phyloP scores from a whole-genome alignment of 2,329 filamentous ascomycete genomes.

The Aureobasidium musti region DNA sequence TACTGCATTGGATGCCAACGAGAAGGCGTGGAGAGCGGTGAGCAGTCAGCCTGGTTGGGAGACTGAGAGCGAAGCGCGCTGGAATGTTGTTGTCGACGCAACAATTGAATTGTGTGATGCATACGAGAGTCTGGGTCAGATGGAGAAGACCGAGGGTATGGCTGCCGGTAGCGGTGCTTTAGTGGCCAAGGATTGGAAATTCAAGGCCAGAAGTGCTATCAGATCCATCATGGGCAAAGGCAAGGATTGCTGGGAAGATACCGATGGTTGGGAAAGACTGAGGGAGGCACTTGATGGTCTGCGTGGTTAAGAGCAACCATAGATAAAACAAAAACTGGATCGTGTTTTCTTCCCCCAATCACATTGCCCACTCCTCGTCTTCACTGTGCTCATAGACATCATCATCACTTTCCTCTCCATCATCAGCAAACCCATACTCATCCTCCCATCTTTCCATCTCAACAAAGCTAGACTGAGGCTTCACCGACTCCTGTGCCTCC shows the following conservation, averaged over 20 bases:
- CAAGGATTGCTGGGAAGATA: conserved; percentile 80
- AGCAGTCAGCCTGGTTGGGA: conserved; percentile 58
- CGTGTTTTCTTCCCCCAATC: background rate
- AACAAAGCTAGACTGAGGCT: background rate
- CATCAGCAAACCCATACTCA: background rate
- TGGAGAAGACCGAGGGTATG: conserved; percentile 55
- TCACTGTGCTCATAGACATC: background rate
- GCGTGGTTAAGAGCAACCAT: background rate
- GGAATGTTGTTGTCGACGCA: conserved; percentile 71
- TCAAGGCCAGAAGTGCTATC: conserved; percentile 82
- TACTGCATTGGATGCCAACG: conserved; percentile 77
- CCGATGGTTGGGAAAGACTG: conserved; percentile 65
- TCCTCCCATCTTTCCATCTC: background rate
- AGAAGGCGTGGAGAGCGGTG: conserved; percentile 84
- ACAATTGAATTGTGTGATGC: conserved; percentile 80
- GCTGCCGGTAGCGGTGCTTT: conserved; percentile 55
- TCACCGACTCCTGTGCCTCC: background rate
- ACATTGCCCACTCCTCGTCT: background rate
- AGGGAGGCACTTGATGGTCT: conserved; percentile 48
- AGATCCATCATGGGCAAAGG: conserved; percentile 80
- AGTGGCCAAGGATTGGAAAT: conserved; percentile 80
- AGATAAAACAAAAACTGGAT: no score
- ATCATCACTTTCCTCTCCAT: background rate
- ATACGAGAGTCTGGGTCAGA: conserved; percentile 70
- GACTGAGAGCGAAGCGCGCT: conserved; percentile 62